Evolutionary conservation across 1,139 yeast genomes (phyloP), one percentile per base, ranked within the genome.

Genomic region (Sugiyamaella sp.): DNA sequence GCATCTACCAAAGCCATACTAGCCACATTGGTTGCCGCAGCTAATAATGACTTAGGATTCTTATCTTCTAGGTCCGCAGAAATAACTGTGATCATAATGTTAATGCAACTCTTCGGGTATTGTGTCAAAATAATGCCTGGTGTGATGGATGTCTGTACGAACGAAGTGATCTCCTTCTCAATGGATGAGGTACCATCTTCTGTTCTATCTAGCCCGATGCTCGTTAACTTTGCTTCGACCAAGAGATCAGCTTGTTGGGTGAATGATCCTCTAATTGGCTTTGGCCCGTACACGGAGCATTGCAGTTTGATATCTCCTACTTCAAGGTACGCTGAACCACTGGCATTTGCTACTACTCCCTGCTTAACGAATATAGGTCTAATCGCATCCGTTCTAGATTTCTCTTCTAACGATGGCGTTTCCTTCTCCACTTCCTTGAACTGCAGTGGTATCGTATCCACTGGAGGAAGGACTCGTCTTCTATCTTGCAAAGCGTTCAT

Each of bases 81-180:
- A 17, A 89, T 74, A 2, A 89, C 74, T 42, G 86, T 81, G n/a
- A 91, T 76, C 62, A 85, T 86, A 21, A 93, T 77, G 65, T 86
- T 95, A 52, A 93, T 88, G 21, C 91, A 83, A 8, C 96, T 87
- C 69, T 93, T 93, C 4, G 98, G 97, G 67, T 91, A 91, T 57
- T 84, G 82, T 16, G 81, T 81, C 47, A 89, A 74, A 41, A 87
- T 71, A 2, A 93, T 79, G 1, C 85, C 73, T 9, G 89, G 84
- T 42, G 80, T 73, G 41, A 85, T 70, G 41, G 87, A 76, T 1
- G 86, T 79, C 54, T 81, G 80, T 20, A 86, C 73, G 63, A 79
- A 84, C 6, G 82, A 73, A 10, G 83, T 75, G 16, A 83, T 71
- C 52, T 72, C 73, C 51, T 80, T 82, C 62, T 82, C 86, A 33